phyloP scores from a whole-genome alignment of 257 asterid genomes.

The Buddleja alternifolia region DNA sequence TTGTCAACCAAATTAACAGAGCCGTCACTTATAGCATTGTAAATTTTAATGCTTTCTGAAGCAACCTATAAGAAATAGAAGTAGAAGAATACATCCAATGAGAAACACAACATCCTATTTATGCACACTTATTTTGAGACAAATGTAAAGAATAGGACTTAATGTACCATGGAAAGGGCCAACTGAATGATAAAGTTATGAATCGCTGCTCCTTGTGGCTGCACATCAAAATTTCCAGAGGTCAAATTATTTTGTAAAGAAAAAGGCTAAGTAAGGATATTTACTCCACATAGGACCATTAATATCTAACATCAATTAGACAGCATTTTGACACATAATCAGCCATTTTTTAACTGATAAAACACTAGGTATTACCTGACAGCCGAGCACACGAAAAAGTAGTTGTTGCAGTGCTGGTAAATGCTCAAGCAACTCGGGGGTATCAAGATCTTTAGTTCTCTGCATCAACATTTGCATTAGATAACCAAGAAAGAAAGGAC shows the following conservation, averaged over 20 bases:
- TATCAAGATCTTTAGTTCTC: slow-evolving; percentile 92
- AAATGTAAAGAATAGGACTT: slow-evolving; percentile 20
- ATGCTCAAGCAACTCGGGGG: slow-evolving; percentile 79
- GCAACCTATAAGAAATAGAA: slow-evolving; percentile 66
- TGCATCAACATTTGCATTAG: slow-evolving; percentile 36
- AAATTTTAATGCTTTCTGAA: slow-evolving; percentile 87
- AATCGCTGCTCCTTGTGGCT: slow-evolving; percentile 98
- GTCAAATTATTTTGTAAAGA: slow-evolving; percentile 12
- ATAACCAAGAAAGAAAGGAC: slow-evolving; percentile 4
- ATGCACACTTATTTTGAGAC: slow-evolving; percentile 9
- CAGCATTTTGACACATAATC: background rate
- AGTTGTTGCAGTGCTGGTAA: slow-evolving; percentile 88
- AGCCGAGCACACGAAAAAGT: slow-evolving; percentile 80
- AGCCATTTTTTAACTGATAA: slow-evolving; percentile 20
- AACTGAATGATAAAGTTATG: slow-evolving; percentile 84
- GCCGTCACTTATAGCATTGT: slow-evolving; percentile 87
- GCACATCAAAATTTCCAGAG: slow-evolving; percentile 39
- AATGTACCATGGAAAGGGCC: slow-evolving; percentile 87
- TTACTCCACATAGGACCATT: background rate
- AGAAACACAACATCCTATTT: background rate
- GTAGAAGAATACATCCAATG: slow-evolving; percentile 26
- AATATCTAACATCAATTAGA: slow-evolving; percentile 9
- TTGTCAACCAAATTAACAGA: slow-evolving; percentile 92
- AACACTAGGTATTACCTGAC: slow-evolving; percentile 64
- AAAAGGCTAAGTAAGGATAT: background rate